Percentiles rank a stretch among this genome's conserved stretches.
These are phyloP conservation scores for Colletotrichum sp. DNA, from an alignment of 2,329 filamentous ascomycete genomes.

Conservation along the genomic window DNA sequence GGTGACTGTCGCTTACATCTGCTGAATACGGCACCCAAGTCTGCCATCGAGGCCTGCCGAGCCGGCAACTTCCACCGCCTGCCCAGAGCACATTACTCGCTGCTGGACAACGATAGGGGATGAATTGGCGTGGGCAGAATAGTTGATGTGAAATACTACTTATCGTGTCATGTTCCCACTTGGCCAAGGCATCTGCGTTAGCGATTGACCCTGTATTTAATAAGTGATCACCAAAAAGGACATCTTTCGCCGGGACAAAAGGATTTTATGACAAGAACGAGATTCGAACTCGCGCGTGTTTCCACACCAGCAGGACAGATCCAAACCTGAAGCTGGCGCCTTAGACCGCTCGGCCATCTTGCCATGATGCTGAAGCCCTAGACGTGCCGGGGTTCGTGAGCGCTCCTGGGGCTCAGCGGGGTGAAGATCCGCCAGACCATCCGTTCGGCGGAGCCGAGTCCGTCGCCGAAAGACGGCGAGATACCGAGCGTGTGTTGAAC, in stretches of 20 bases:
- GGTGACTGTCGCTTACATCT: background rate
- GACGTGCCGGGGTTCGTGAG: background rate
- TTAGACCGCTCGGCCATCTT: constrained; percentile 20
- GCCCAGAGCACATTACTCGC: background rate
- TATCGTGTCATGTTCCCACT: background rate
- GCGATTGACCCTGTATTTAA: background rate
- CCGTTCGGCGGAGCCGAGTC: background rate
- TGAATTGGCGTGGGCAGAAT: background rate
- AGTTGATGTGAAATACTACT: background rate
- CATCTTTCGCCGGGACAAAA: background rate
- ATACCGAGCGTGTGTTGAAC: background rate
- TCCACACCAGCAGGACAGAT: constrained; percentile 1
- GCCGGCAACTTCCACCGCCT: background rate
- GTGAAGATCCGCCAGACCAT: background rate
- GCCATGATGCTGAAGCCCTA: background rate
- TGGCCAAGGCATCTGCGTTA: background rate
- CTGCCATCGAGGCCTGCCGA: background rate
- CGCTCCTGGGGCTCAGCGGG: background rate
- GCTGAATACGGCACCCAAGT: background rate
- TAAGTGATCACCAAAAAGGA: background rate
- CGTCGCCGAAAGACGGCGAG: background rate
- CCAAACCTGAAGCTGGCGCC: constrained; percentile 13
- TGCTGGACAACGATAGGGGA: background rate
- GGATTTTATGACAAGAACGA: background rate
- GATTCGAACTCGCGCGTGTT: constrained; percentile 18